Conservation (phyloP, 2,329 filamentous ascomycete species). For the Chlorencoelia australis region DNA sequence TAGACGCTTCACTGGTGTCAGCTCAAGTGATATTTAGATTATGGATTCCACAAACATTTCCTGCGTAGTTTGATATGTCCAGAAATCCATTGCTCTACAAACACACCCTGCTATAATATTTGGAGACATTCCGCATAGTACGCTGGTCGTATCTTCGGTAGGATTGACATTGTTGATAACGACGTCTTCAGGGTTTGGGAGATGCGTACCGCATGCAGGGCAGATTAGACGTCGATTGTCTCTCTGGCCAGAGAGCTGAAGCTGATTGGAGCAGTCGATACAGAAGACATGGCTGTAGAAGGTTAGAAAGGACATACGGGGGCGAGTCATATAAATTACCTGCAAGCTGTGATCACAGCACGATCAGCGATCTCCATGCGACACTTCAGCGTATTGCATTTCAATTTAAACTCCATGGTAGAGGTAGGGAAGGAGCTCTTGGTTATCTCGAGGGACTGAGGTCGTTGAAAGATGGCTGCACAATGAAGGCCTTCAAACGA, state of each 20-base stretch:
- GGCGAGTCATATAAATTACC: conserved; percentile 38
- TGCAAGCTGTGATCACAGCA: conserved; percentile 84
- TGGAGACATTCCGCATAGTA: conserved; percentile 74
- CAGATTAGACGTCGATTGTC: conserved; percentile 47
- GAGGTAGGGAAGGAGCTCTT: too few relatives aligned
- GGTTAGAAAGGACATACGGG: conserved; percentile 8
- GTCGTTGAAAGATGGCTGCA: too few relatives aligned
- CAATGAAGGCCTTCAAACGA: too few relatives aligned
- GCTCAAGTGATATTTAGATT: conserved; percentile 15
- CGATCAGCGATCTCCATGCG: conserved; percentile 55
- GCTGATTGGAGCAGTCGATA: conserved; percentile 55
- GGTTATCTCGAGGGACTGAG: too few relatives aligned
- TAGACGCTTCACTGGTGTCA: conserved; percentile 47
- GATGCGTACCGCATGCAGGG: conserved; percentile 62
- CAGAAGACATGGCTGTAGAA: conserved; percentile 72
- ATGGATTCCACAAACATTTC: conserved; percentile 52
- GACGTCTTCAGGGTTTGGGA: conserved; percentile 66
- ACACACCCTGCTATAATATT: conserved; percentile 80
- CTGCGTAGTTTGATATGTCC: conserved; percentile 76
- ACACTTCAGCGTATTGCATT: conserved; percentile 76
- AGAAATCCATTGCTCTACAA: conserved; percentile 68
- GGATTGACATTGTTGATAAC: conserved; percentile 63
- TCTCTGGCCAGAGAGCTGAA: conserved; percentile 43
- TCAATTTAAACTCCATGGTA: conserved; percentile 71
- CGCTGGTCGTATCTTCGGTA: conserved; percentile 76